A percentile compares a stretch with the other conserved stretches of the same genome.
These are phyloP conservation scores for Botrytis squamosa DNA, from an alignment of 2,329 filamentous ascomycete species.

Conservation along the genomic window DNA sequence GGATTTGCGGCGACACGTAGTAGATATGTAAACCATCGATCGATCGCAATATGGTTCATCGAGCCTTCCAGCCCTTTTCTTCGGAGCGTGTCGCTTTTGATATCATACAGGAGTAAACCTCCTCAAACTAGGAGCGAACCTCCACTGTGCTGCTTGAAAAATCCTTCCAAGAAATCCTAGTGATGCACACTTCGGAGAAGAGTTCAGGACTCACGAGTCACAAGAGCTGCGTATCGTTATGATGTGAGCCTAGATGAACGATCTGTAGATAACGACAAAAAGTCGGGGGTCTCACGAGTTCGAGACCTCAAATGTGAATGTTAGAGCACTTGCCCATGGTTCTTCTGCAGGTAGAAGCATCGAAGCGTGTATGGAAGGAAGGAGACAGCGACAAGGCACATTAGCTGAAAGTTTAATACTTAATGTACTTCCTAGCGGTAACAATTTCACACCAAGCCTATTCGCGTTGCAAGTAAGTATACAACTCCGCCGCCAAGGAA, in stretches of 20 bases:
- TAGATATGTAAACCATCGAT: background rate
- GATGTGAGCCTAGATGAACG: slow-evolving; percentile 1
- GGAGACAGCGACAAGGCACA: background rate
- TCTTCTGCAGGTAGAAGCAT: background rate
- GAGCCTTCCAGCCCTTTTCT: background rate
- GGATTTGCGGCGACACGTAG: slow-evolving; percentile 7
- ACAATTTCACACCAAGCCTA: background rate
- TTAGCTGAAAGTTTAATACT: background rate
- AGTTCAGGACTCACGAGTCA: background rate
- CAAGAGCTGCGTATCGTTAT: background rate
- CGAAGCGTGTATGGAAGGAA: background rate
- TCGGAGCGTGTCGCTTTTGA: background rate
- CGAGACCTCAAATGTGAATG: background rate
- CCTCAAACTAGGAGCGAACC: background rate
- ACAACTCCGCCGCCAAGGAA: background rate
- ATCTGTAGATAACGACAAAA: background rate
- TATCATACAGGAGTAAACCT: background rate
- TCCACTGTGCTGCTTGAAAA: background rate
- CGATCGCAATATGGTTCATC: slow-evolving; percentile 1
- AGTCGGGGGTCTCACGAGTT: background rate
- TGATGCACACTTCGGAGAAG: background rate
- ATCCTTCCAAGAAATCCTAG: background rate
- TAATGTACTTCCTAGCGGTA: background rate
- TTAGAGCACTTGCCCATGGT: background rate
- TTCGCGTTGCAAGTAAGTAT: background rate